phyloP scores from a whole-genome alignment of 805 yeast species.

The Ogataea philodendri region DNA sequence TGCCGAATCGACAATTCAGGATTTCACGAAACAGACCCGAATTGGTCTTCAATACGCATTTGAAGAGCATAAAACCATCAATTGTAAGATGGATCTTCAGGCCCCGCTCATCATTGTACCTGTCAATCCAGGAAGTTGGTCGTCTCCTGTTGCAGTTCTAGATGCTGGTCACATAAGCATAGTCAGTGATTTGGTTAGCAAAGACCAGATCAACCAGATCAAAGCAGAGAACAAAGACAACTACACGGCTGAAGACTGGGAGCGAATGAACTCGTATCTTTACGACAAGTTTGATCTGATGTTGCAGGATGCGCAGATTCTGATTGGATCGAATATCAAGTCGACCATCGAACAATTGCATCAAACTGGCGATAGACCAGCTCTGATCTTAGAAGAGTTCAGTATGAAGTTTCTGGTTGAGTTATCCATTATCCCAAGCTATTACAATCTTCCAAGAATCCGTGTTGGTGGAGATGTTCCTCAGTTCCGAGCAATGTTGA shows the following conservation, averaged over 20 bases:
- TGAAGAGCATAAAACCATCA: conserved; percentile 89
- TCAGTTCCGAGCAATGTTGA: conserved; percentile 62
- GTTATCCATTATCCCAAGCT: conserved; percentile 81
- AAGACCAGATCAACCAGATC: conserved; percentile 62
- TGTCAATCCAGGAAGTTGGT: conserved; percentile 70
- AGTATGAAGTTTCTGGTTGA: conserved; percentile 74
- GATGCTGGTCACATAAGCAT: conserved; percentile 96
- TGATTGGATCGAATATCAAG: conserved; percentile 80
- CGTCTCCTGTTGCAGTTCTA: conserved; percentile 83
- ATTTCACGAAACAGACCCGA: conserved; percentile 83
- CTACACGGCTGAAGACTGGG: conserved; percentile 71
- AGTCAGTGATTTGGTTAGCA: conserved; percentile 74
- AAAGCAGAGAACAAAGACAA: conserved; percentile 55
- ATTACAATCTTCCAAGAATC: conserved; percentile 67
- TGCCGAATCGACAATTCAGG: conserved; percentile 93
- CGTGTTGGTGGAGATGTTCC: conserved; percentile 79
- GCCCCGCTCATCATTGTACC: conserved; percentile 92
- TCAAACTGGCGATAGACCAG: conserved; percentile 42
- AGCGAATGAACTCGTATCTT: conserved; percentile 70
- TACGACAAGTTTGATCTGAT: conserved; percentile 81
- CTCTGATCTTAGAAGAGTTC: conserved; percentile 71
- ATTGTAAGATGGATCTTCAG: conserved; percentile 82
- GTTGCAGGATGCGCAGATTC: conserved; percentile 81
- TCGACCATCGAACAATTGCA: conserved; percentile 75
- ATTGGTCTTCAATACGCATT: conserved; percentile 90